These are phyloP conservation scores for Venturia nashicola DNA, from an alignment of 2,329 filamentous ascomycete species.

Conservation along the genomic window DNA sequence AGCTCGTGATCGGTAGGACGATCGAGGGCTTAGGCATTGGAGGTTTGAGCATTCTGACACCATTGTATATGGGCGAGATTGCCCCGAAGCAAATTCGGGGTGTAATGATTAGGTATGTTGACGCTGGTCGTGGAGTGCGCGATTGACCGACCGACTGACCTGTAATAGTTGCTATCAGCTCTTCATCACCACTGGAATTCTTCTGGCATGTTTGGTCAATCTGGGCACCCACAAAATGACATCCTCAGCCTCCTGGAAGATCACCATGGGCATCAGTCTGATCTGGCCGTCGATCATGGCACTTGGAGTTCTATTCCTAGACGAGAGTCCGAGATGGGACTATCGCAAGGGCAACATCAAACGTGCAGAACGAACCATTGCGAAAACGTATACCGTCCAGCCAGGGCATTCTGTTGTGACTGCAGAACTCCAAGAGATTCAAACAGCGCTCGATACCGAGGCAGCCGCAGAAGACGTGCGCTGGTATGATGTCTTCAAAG, in stretches of 20 bases:
- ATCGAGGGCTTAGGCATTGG: conserved; percentile 15
- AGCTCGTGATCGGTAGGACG: conserved; percentile 34
- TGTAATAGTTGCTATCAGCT: conserved; percentile 46
- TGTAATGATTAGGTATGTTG: conserved; percentile 36
- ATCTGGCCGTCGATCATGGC: conserved; percentile 37
- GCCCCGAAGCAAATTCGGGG: conserved; percentile 53
- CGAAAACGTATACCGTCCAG: conserved; percentile 42
- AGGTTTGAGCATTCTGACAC: conserved; percentile 13
- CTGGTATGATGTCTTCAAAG: conserved; percentile 41
- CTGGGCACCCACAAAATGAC: conserved; percentile 42
- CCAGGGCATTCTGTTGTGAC: conserved; percentile 41
- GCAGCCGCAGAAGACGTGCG: conserved; percentile 34
- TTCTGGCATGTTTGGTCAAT: conserved; percentile 38
- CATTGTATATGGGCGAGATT: conserved; percentile 55
- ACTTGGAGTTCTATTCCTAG: background rate
- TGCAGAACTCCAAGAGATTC: conserved; percentile 43
- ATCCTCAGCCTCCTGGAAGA: conserved; percentile 46
- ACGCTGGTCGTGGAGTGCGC: background rate
- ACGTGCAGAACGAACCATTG: conserved; percentile 37
- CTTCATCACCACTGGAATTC: conserved; percentile 57
- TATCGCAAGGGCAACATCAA: conserved; percentile 43
- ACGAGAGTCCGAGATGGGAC: conserved; percentile 40
- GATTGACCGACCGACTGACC: background rate
- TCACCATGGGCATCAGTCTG: conserved; percentile 49
- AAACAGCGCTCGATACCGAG: conserved; percentile 42